Base-by-base conservation (phyloP, 768 basidiomycete species). In the Amanita pseudoporphyria region DNA sequence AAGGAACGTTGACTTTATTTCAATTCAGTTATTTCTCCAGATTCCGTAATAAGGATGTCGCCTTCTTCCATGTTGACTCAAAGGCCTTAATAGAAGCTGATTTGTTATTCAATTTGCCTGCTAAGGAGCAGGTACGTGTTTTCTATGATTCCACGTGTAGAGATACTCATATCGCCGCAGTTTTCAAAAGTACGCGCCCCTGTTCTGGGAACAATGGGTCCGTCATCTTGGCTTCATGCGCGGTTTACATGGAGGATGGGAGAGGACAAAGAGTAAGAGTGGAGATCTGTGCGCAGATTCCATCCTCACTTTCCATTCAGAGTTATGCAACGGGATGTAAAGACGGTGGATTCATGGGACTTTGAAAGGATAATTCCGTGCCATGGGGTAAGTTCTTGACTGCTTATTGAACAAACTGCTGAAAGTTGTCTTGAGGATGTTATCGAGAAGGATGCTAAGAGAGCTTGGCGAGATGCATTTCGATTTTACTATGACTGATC, bases 61-160 rank as follows among this genome's bases (percentile, higher is more conserved):
- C 89, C 0, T 91, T 89, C 65, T 76, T 84, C 52, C 91, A 95
- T 58, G 64, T 69, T 10, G 68, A 76, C 0, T 84, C 81, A 12
- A 85, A 80, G 61, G 78, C 82, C 0, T 67, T 94, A 39, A 75
- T 94, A 40, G 72, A 84, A 62, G 92, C 87, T 2, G 92, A 96
- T 62, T 68, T 94, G 38, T 62, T 94, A 2, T 78, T 90, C 69
- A 93, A 93, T 66, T 68, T 94, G 10, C 88, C 90, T 1, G 69
- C 78, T 3, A 81, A 62, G 2, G 90, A 94, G 64, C 89, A 92
- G 67, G 81, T 79, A 50, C 35, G 58, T 51, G 1, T 6, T 33
- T 35, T 49, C 22, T 9, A 3, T 18, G 26, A 32, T n/a, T 22
- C n/a, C 31, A 2, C 38, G 6, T n/a, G 7, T 51, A 30, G 30